Base-by-base conservation (phyloP, 2,329 filamentous ascomycete genomes). In the Didymella sp. region DNA sequence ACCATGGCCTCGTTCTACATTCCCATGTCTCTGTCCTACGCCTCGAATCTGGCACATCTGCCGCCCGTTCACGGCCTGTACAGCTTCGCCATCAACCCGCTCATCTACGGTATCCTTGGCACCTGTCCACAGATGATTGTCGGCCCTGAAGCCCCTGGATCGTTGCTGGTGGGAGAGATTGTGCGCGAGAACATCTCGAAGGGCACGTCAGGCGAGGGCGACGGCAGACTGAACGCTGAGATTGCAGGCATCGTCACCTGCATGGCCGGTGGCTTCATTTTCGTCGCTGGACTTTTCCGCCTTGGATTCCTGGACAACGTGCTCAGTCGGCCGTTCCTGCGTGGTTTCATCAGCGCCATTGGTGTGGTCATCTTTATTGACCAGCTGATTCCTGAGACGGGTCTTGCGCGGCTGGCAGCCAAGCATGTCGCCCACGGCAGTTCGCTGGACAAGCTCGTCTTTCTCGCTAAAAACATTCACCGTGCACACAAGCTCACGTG, bases 1-100 rank as follows among this genome's bases (percentile, higher is more conserved):
- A 98, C 95, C n/a, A 89, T 99, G 80, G 91, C 94, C n/a, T 96
- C 93, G 24, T 95, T 99, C 79, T 99, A 99, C 76, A 89, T 99
- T 33, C 95, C 95, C 48, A 97, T 99, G 93, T 90, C 92, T 0
- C 84, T 99, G 13, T 98, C 95, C 0, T 89, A 96, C 62, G 92
- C 95, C 52, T 87, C 91, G 37, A 98, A 98, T 72, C 87, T 99
- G 38, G 92, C 90, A 6, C 95, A 98, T 73, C 87, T 97, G 1
- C 92, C 94, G 8, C 90, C 95, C 0, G 93, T 98, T 69, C 94
- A 96, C 71, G 95, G 95, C 0, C 83, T 99, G 3, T 99, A 98
- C 78, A 87, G 91, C 15, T 98, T 97, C 73, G 91, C 96, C 60
- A 91, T 98, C 79, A 93, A 93, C 57, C 95, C 95, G 0, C 79